Evolutionary conservation across 176 grass and related monocot genomes (phyloP).

Genomic region (Rhipidocladum racemiflorum): DNA sequence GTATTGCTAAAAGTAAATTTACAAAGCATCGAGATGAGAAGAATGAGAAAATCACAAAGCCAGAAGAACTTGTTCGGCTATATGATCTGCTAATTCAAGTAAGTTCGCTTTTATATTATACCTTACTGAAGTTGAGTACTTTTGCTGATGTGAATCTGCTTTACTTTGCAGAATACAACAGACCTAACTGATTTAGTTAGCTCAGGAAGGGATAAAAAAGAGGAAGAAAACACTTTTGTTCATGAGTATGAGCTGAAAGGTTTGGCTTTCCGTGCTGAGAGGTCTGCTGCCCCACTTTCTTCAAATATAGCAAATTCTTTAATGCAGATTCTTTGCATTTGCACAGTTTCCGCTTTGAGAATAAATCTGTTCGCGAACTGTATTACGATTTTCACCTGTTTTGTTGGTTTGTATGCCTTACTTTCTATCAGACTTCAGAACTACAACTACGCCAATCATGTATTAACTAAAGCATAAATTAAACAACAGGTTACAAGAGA

Average conservation of each 20-base stretch:
- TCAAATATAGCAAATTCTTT: not conserved
- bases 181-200: slow-evolving; percentile 95
- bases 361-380: not conserved
- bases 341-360: not conserved
- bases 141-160: slow-evolving; percentile 13
- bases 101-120: slow-evolving; percentile 14
- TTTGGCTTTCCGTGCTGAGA: slow-evolving; percentile 73
- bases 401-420: not conserved
- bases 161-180: slow-evolving; percentile 74
- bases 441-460: not conserved
- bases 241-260: slow-evolving; percentile 75
- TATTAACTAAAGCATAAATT: not conserved
- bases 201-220: slow-evolving; percentile 85
- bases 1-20: slow-evolving; percentile 96
- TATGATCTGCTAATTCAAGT: slow-evolving; percentile 96
- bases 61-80: slow-evolving; percentile 96
- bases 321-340: not conserved
- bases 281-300: slow-evolving; percentile 46
- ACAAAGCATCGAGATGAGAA: slow-evolving; percentile 80
- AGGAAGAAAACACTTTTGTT: slow-evolving; percentile 73
- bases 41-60: slow-evolving; percentile 85
- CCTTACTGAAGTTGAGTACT: slow-evolving; percentile 31
- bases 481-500: not conserved
- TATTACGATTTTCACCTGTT: not conserved
- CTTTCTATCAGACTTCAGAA: not conserved